A percentile compares a stretch with the other conserved stretches of the same genome.
Conservation (phyloP, 2,329 filamentous ascomycete genomes). For the Colletotrichum agaves region DNA sequence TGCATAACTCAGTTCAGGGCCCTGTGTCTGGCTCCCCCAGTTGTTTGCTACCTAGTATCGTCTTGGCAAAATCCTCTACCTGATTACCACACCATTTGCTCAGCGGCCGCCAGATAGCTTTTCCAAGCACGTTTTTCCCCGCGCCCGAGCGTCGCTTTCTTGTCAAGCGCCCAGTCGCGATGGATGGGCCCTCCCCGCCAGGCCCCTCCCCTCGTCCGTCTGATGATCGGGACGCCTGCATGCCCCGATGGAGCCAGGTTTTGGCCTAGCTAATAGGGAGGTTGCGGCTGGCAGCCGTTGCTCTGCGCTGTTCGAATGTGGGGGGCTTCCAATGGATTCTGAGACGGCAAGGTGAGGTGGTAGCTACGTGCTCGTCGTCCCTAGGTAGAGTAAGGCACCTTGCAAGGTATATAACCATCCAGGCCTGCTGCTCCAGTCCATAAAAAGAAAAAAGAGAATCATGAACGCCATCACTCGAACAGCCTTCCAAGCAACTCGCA, state of each 20-base stretch:
- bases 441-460: fast-evolving
- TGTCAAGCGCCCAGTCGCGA: constrained; percentile 4
- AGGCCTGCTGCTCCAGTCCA: background rate
- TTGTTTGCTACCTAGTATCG: background rate
- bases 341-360: constrained; percentile 20
- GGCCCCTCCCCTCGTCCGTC: constrained; percentile 46
- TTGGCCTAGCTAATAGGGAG: background rate
- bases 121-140: background rate
- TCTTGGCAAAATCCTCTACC: constrained; percentile 30
- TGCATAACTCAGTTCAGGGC: background rate
- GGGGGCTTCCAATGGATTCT: constrained; percentile 26
- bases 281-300: background rate
- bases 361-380: background rate
- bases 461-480: constrained; percentile 31
- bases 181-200: background rate
- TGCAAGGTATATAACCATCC: constrained; percentile 33
- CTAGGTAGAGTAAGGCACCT: too few species aligned
- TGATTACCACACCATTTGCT: constrained; percentile 36
- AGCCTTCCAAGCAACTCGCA: constrained; percentile 17
- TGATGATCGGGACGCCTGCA: constrained; percentile 24
- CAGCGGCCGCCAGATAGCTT: constrained; percentile 15
- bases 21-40: background rate
- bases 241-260: constrained; percentile 10
- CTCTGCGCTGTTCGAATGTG: constrained; percentile 19
- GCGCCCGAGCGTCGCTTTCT: background rate